Percentiles rank a stretch among this genome's conserved stretches.
These are phyloP conservation scores for Verticillium klebahnii DNA, from an alignment of 2,329 filamentous ascomycete genomes.

Conservation along the genomic window DNA sequence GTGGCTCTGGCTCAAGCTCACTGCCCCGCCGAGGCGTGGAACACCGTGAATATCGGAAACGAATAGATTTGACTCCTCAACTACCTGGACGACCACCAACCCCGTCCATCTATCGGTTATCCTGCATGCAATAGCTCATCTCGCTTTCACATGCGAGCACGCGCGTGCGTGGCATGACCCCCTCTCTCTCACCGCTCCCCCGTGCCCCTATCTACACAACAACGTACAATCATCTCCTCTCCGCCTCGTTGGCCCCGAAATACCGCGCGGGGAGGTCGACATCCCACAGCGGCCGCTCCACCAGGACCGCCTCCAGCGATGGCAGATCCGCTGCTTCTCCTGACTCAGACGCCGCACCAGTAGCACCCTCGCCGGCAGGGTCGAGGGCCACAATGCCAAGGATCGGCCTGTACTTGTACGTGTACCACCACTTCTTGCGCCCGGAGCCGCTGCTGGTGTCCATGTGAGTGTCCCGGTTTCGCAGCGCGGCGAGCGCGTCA, in stretches of 20 bases:
- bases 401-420: slow-evolving; percentile 92
- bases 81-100: neutral
- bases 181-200: neutral
- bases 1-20: neutral
- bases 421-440: slow-evolving; percentile 62
- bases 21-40: neutral
- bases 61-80: neutral
- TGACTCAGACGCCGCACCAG: neutral
- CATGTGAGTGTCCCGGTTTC: slow-evolving; percentile 18
- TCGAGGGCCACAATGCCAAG: slow-evolving; percentile 59
- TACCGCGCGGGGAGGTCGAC: slow-evolving; percentile 71
- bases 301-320: slow-evolving; percentile 72
- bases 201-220: neutral
- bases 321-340: slow-evolving; percentile 15
- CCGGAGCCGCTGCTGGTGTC: slow-evolving; percentile 15
- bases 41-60: neutral
- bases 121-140: neutral
- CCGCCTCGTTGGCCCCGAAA: slow-evolving; percentile 52
- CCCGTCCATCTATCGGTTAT: neutral
- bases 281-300: slow-evolving; percentile 84
- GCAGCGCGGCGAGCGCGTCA: slow-evolving; percentile 27
- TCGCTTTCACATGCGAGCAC: neutral
- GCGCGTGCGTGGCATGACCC: neutral
- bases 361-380: neutral
- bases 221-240: slow-evolving; percentile 21